Percentiles rank a stretch among this genome's conserved stretches.
Conservation (phyloP, 768 basidiomycete genomes). For the Russula abietina region DNA sequence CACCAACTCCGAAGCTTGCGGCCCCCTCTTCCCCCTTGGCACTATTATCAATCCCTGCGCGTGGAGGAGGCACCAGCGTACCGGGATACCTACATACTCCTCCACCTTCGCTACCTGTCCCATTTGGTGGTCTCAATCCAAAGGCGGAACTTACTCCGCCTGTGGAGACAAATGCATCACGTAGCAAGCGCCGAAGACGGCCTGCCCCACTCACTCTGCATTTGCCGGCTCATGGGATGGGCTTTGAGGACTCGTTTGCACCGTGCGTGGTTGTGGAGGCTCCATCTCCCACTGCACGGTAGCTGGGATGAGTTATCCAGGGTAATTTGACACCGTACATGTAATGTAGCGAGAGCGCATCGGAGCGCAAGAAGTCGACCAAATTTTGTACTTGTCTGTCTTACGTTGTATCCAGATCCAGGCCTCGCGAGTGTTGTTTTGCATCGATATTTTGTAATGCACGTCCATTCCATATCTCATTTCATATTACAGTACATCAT, state of each 20-base stretch:
- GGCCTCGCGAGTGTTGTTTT: not conserved
- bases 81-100: slow-evolving; percentile 3
- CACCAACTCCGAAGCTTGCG: not conserved
- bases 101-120: not conserved
- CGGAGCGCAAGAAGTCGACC: not conserved
- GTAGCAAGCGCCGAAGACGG: slow-evolving; percentile 1
- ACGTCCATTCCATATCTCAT: not conserved
- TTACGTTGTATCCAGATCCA: not conserved
- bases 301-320: no score
- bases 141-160: not conserved
- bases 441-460: not conserved
- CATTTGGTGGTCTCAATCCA: not conserved
- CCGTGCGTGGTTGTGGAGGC: not conserved
- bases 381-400: not conserved
- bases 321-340: not conserved
- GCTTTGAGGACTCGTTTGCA: slow-evolving; percentile 17
- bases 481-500: not conserved
- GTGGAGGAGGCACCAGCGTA: not conserved
- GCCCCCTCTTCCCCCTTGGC: not conserved
- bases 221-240: not conserved
- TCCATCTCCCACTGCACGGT: not conserved
- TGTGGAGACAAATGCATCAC: not conserved
- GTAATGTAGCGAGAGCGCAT: not conserved
- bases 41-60: slow-evolving; percentile 20
- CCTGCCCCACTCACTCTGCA: not conserved